Conservation (phyloP, 345 rosid genomes). For the Nasturtium officinale region DNA sequence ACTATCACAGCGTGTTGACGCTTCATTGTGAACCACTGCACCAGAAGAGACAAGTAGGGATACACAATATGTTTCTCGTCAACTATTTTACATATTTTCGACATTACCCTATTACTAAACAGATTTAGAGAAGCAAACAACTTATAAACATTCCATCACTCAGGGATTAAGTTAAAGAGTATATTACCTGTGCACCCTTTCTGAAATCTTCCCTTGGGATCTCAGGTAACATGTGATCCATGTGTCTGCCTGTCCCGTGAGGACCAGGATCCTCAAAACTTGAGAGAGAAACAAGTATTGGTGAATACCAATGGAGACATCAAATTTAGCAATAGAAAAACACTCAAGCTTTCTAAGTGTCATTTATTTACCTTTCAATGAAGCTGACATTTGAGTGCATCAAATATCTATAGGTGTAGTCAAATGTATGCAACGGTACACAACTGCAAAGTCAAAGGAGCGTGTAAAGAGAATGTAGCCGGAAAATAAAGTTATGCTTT, state of each 20-base stretch:
- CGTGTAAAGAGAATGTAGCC: conserved; percentile 1
- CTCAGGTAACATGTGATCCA: conserved; percentile 97
- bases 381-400: conserved; percentile 83
- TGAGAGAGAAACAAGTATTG: conserved; percentile 25
- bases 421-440: conserved; percentile 85
- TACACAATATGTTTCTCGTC: conserved; percentile 5
- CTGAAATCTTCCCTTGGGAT: conserved; percentile 85
- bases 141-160: background rate
- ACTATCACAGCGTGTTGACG: conserved; percentile 97
- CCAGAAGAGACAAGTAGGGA: conserved; percentile 6
- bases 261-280: conserved; percentile 98
- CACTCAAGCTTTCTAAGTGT: background rate
- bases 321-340: background rate
- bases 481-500: background rate
- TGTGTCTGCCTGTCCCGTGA: conserved; percentile 96
- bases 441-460: conserved; percentile 61
- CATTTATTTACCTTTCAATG: conserved; percentile 71
- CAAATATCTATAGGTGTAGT: conserved; percentile 83
- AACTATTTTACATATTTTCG: background rate
- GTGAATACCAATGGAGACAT: conserved; percentile 3
- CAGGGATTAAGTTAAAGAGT: background rate
- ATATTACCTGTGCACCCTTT: conserved; percentile 95
- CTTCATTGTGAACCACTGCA: conserved; percentile 99
- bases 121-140: conserved; percentile 8
- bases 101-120: background rate